A percentile compares a stretch with the other conserved stretches of the same genome.
phyloP scores from a whole-genome alignment of 2,329 filamentous ascomycete species.

The Aspergillus sp. region DNA sequence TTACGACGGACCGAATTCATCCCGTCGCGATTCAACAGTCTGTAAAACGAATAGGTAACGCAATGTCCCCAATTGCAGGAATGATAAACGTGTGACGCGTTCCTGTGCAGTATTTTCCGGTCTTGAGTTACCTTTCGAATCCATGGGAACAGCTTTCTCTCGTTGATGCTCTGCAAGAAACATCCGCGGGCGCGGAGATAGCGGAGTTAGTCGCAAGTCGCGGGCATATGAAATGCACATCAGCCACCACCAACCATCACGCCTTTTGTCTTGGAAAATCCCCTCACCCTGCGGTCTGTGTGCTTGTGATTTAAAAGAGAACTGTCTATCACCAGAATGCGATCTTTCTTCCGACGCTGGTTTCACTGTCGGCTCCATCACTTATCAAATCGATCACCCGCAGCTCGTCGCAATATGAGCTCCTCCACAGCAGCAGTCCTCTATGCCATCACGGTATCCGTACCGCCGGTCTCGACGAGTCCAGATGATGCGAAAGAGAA shows the following conservation, averaged over 20 bases:
- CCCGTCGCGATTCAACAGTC: background rate
- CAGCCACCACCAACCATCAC: background rate
- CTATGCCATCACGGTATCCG: slow-evolving; percentile 43
- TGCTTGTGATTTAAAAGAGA: background rate
- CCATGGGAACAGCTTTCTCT: too few species aligned
- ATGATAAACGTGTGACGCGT: too few species aligned
- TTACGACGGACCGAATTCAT: slow-evolving; percentile 28
- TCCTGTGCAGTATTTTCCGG: too few species aligned
- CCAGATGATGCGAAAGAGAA: slow-evolving; percentile 43
- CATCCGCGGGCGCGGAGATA: too few species aligned
- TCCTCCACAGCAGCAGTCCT: slow-evolving; percentile 38
- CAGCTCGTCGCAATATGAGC: slow-evolving; percentile 33
- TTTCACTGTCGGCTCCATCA: slow-evolving; percentile 17
- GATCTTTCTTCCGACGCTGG: slow-evolving; percentile 16
- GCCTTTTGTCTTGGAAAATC: too few species aligned
- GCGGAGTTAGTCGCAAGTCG: too few species aligned
- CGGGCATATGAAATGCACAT: background rate
- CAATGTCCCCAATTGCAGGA: too few species aligned
- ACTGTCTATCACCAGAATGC: slow-evolving; percentile 4
- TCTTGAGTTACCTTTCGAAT: too few species aligned
- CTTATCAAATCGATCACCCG: slow-evolving; percentile 9
- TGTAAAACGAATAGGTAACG: too few species aligned
- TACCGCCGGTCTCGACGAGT: slow-evolving; percentile 28
- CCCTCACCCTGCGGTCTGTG: too few species aligned
- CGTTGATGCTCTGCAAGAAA: too few species aligned